Conservation (phyloP, 306 rosid species). For the Corylus avellana region DNA sequence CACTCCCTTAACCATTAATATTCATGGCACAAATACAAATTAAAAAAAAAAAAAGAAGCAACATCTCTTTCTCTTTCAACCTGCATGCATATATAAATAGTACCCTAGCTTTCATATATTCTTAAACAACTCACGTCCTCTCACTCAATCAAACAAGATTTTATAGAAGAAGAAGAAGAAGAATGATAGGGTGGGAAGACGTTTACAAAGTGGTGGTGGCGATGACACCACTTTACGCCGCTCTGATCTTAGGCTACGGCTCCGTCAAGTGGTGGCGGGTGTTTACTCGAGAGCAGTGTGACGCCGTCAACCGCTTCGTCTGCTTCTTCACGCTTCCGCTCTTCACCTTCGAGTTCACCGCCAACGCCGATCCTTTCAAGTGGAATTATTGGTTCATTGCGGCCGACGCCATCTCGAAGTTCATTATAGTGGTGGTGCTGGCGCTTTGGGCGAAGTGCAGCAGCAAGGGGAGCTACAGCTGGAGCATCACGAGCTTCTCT, state of each 20-base stretch:
- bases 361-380: slow-evolving; percentile 70
- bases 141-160: background rate
- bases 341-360: slow-evolving; percentile 81
- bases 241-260: slow-evolving; percentile 78
- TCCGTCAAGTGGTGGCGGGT: slow-evolving; percentile 89
- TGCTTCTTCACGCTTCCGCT: slow-evolving; percentile 90
- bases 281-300: slow-evolving; percentile 73
- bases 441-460: slow-evolving; percentile 77
- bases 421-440: slow-evolving; percentile 56
- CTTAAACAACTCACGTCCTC: background rate
- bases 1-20: background rate
- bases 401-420: slow-evolving; percentile 72
- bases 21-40: too few species aligned
- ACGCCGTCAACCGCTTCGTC: slow-evolving; percentile 78
- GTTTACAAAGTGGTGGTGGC: slow-evolving; percentile 78
- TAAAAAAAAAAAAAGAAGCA: background rate
- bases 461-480: slow-evolving; percentile 58
- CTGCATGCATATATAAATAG: slow-evolving; percentile 27
- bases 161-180: background rate
- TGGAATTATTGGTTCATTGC: slow-evolving; percentile 66
- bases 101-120: background rate
- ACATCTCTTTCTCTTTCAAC: slow-evolving; percentile 2
- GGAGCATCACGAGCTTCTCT: slow-evolving; percentile 89
- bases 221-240: slow-evolving; percentile 75
- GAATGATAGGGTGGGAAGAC: slow-evolving; percentile 88